Evolutionary conservation across 2,329 filamentous ascomycete species (phyloP).

Genomic region (Cordyceps javanica): DNA sequence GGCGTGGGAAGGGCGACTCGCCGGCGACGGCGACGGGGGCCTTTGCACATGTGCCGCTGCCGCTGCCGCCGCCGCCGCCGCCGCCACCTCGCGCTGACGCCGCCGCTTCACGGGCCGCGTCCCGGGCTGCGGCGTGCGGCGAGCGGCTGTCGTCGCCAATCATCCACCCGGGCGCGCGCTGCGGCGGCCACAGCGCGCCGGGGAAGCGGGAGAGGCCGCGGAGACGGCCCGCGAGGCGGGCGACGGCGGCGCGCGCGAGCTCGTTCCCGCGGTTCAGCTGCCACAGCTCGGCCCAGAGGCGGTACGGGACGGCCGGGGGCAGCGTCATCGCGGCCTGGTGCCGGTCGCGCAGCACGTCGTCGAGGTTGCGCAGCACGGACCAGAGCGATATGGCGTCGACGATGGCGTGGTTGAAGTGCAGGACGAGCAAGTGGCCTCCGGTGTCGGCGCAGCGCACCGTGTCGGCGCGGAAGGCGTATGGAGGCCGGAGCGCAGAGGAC

Average conservation of each 20-base stretch:
- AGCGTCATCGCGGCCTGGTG: not conserved
- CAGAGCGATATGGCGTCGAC: conserved; percentile 29
- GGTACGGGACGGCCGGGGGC: conserved; percentile 23
- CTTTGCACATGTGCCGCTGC: conserved; percentile 27
- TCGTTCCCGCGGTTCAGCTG: conserved; percentile 23
- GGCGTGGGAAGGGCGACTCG: conserved; percentile 26
- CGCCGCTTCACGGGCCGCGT: not conserved
- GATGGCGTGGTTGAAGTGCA: conserved; percentile 30
- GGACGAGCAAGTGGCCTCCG: conserved; percentile 18
- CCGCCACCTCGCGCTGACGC: too few relatives aligned
- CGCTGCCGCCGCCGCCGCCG: conserved; percentile 17
- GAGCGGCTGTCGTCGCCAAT: conserved; percentile 25
- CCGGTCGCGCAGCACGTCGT: conserved; percentile 23
- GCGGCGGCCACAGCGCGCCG: conserved; percentile 27
- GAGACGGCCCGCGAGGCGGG: conserved; percentile 25
- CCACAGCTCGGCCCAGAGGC: conserved; percentile 27
- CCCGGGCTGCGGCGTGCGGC: not conserved
- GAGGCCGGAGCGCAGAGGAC: conserved; percentile 12
- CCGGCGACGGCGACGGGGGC: conserved; percentile 24
- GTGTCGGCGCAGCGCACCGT: conserved; percentile 19
- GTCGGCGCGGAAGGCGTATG: conserved; percentile 26
- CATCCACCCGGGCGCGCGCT: conserved; percentile 28
- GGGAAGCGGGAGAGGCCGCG: conserved; percentile 29
- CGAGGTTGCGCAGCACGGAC: conserved; percentile 28
- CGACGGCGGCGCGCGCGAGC: conserved; percentile 22